Conservation (phyloP, 2,329 filamentous ascomycete species). For the Karstenula rhodostoma region DNA sequence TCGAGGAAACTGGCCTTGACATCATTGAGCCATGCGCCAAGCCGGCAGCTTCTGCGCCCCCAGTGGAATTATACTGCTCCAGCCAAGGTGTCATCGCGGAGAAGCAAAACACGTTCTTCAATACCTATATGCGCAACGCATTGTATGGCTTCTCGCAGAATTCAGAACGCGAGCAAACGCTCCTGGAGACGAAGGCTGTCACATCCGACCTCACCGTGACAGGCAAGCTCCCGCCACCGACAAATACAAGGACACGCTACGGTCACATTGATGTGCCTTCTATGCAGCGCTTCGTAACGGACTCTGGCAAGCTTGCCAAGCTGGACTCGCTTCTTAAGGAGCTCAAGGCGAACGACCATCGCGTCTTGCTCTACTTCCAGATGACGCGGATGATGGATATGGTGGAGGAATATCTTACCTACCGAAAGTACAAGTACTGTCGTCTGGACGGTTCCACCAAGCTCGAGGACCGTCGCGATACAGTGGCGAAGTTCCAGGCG, state of each 20-base stretch:
- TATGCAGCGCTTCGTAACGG: constrained; percentile 97
- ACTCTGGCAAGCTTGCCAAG: constrained; percentile 94
- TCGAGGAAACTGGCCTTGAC: constrained; percentile 74
- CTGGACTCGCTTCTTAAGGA: constrained; percentile 86
- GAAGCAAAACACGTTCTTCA: constrained; percentile 80
- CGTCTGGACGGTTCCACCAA: constrained; percentile 97
- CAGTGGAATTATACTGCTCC: constrained; percentile 80
- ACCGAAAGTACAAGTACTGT: constrained; percentile 99
- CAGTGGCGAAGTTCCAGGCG: constrained; percentile 93
- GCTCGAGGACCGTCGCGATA: constrained; percentile 94
- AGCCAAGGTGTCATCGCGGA: constrained; percentile 71
- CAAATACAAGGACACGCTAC: constrained; percentile 82
- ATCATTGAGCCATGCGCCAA: constrained; percentile 82
- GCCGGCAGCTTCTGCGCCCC: constrained; percentile 83
- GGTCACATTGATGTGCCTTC: constrained; percentile 93
- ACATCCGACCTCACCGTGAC: constrained; percentile 68
- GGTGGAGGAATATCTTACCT: constrained; percentile 98
- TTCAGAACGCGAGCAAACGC: constrained; percentile 71
- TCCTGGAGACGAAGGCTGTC: constrained; percentile 78
- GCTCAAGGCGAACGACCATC: constrained; percentile 90
- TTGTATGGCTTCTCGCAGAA: constrained; percentile 69
- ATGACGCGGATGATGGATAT: constrained; percentile 99
- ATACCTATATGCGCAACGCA: constrained; percentile 73
- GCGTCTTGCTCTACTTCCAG: constrained; percentile 98
- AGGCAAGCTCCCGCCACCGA: constrained; percentile 77